These are phyloP conservation scores for Dichomitus squalens DNA, from an alignment of 1,284 basidiomycete genomes.

Conservation along the genomic window DNA sequence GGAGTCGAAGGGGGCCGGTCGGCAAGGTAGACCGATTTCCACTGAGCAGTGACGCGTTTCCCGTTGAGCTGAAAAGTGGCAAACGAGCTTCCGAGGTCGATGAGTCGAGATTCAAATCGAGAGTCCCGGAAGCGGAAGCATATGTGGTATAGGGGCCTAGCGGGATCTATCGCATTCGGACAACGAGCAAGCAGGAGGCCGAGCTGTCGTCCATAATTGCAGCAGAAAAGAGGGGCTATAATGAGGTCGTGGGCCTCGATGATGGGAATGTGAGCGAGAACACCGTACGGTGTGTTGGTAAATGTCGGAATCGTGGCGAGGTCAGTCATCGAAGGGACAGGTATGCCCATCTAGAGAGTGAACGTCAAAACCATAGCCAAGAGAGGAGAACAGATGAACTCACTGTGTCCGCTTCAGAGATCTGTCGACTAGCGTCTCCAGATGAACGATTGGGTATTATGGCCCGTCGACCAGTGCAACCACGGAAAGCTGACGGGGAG, in stretches of 20 bases:
- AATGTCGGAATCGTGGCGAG: not conserved
- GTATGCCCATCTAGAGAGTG: not conserved
- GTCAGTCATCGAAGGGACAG: not conserved
- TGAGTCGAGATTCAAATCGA: too few relatives aligned
- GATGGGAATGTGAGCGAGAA: not conserved
- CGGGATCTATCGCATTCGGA: too few relatives aligned
- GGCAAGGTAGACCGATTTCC: too few relatives aligned
- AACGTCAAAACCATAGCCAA: not conserved
- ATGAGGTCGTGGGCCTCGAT: not conserved
- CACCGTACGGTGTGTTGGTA: conserved; percentile 1
- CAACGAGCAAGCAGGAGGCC: too few relatives aligned
- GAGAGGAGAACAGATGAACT: not conserved
- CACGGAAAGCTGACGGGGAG: not conserved
- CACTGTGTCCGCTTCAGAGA: too few relatives aligned
- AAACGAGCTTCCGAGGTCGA: too few relatives aligned
- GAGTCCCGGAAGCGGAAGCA: too few relatives aligned
- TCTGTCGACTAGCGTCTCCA: not conserved
- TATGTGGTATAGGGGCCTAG: too few relatives aligned
- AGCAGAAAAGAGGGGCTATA: not conserved
- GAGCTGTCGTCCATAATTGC: too few relatives aligned
- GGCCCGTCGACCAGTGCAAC: not conserved
- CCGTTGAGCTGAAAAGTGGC: too few relatives aligned
- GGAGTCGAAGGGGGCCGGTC: too few relatives aligned
- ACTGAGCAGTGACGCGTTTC: too few relatives aligned
- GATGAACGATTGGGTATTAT: not conserved